These are phyloP conservation scores for Aspergillus clavatus DNA, from an alignment of 2,329 filamentous ascomycete genomes.

Conservation along the genomic window DNA sequence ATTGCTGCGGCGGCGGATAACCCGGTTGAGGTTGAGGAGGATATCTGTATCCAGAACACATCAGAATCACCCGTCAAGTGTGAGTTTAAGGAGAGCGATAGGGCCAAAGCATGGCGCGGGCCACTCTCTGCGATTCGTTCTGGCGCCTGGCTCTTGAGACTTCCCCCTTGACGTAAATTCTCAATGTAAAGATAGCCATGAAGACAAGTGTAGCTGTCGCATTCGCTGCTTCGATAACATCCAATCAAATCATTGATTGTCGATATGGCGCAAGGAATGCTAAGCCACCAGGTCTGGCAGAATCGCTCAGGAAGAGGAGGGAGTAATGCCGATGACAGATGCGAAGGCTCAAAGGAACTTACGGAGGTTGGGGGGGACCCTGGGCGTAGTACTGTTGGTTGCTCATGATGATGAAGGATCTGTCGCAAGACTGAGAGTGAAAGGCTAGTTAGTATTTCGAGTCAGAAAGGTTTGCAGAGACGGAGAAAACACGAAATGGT, in stretches of 20 bases:
- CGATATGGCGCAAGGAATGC: too few species aligned
- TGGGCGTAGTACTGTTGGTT: constrained; percentile 19
- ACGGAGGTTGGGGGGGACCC: constrained; percentile 38
- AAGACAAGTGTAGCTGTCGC: too few species aligned
- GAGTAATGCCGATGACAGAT: too few species aligned
- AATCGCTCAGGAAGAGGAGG: neutral
- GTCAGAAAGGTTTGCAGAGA: neutral
- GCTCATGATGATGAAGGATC: constrained; percentile 14
- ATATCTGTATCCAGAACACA: constrained; percentile 14
- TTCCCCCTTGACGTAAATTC: too few species aligned
- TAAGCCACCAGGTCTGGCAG: too few species aligned
- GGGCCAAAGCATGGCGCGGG: neutral
- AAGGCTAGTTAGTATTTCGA: constrained; percentile 4
- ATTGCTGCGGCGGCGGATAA: constrained; percentile 27
- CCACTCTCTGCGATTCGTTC: neutral
- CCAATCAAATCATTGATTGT: too few species aligned
- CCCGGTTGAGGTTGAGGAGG: constrained; percentile 30
- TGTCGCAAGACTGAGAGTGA: neutral
- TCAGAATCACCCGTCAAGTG: neutral
- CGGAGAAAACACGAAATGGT: constrained; percentile 1
- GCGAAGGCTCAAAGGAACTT: constrained; percentile 15
- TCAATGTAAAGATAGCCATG: too few species aligned
- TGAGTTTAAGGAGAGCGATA: neutral
- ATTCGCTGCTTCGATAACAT: too few species aligned
- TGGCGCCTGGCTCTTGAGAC: too few species aligned